Evolutionary conservation across 495 filamentous ascomycete genomes (phyloP), one percentile per base, ranked within the genome.

Genomic region (Polyplosphaeria fusca): DNA sequence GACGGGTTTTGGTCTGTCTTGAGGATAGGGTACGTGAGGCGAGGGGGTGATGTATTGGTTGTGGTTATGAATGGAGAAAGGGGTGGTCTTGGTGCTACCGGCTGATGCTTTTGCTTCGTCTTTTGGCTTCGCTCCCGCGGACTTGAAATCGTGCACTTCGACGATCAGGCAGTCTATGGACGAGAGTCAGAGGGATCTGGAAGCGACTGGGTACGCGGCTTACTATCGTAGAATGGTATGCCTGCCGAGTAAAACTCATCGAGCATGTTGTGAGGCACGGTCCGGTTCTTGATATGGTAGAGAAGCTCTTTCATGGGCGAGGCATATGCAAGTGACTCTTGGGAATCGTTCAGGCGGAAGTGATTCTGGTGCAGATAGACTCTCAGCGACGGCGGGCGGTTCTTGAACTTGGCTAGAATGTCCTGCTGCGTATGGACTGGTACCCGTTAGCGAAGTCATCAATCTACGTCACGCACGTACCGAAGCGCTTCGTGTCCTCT

Each of bases 131-230:
- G 67, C 69, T 26, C 82, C 77, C 2, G 75, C 78, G 4, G 86
- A 85, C 47, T 84, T 85, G 70, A 96, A 87, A 72, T 96, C 87
- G 57, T 93, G 79, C 3, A 96, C 77, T 67, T 95, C 84, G 40
- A 97, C 91, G 58, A 99, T 97, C 46, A 99, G 77, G 67, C 92
- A 95, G 18, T 88, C n/a, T n/a, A n/a, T n/a, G n/a, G n/a, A n/a
- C n/a, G n/a, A n/a, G n/a, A n/a, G n/a, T n/a, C n/a, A n/a, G n/a
- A n/a, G n/a, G n/a, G n/a, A n/a, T n/a, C n/a, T n/a, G n/a, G n/a
- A n/a, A n/a, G n/a, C n/a, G n/a, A n/a, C n/a, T n/a, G n/a, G n/a
- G n/a, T 75, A 85, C 86, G n/a, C n/a, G n/a, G n/a, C n/a, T n/a
- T n/a, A n/a, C n/a, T 91, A 68, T 99, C 93, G 66, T 97, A 99